These are phyloP conservation scores for Citeromyces nyonsensis DNA, from an alignment of 805 yeast species.

Conservation along the genomic window DNA sequence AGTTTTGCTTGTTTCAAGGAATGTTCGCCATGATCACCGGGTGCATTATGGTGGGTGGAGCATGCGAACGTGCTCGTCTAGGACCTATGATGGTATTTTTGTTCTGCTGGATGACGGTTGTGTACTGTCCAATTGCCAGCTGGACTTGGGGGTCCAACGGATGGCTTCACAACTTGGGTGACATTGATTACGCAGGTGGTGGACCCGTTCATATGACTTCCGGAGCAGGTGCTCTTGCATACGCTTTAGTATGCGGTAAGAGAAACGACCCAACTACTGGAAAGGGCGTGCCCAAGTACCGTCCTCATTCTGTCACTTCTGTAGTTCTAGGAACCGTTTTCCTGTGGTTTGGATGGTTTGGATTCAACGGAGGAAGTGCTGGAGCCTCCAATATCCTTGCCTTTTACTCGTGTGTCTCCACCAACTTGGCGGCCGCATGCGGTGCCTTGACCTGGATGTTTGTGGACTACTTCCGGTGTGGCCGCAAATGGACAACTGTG, in stretches of 20 bases:
- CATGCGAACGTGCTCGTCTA: conserved; percentile 91
- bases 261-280: conserved; percentile 70
- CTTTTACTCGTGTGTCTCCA: conserved; percentile 86
- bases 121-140: conserved; percentile 89
- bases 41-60: conserved; percentile 92
- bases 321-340: conserved; percentile 88
- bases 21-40: conserved; percentile 95
- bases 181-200: conserved; percentile 95
- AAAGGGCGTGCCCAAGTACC: conserved; percentile 69
- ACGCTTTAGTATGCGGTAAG: conserved; percentile 84
- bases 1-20: conserved; percentile 56
- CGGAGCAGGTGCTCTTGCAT: conserved; percentile 90
- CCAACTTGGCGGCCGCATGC: conserved; percentile 84
- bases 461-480: conserved; percentile 69
- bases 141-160: conserved; percentile 97
- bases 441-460: conserved; percentile 95
- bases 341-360: conserved; percentile 98
- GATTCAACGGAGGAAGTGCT: conserved; percentile 96
- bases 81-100: conserved; percentile 94
- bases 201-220: conserved; percentile 95
- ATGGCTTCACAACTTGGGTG: conserved; percentile 75
- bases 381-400: conserved; percentile 90
- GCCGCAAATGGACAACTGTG: conserved; percentile 77
- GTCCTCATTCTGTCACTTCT: conserved; percentile 84
- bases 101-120: conserved; percentile 89